Evolutionary conservation across 306 rosid genomes (phyloP).

Genomic region (Prunus persica): DNA sequence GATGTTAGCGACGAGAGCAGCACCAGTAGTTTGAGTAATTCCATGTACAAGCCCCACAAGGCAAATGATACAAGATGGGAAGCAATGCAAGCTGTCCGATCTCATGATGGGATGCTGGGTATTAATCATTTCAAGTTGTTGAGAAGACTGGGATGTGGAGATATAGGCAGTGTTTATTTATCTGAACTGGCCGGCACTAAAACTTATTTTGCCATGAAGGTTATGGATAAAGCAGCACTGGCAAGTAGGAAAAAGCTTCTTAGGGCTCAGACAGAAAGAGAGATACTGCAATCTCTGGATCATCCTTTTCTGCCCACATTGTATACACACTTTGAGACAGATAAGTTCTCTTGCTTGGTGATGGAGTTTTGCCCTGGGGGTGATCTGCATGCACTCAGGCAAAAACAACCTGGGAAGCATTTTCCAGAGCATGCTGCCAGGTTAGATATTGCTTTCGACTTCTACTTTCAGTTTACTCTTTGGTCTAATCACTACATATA

Average conservation of each 20-base stretch:
- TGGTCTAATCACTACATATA: background rate
- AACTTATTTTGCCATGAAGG: conserved; percentile 93
- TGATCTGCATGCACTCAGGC: conserved; percentile 85
- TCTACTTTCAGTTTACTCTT: background rate
- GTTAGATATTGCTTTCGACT: conserved; percentile 42
- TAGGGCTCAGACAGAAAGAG: conserved; percentile 89
- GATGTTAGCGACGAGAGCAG: conserved; percentile 91
- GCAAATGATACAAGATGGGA: conserved; percentile 94
- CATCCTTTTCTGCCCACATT: conserved; percentile 96
- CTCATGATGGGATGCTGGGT: conserved; percentile 62
- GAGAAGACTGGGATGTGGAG: conserved; percentile 88
- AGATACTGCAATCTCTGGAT: conserved; percentile 90
- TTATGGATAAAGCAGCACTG: conserved; percentile 80
- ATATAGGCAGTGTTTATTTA: conserved; percentile 83
- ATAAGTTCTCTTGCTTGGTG: conserved; percentile 76
- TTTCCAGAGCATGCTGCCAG: conserved; percentile 95
- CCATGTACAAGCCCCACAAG: conserved; percentile 80
- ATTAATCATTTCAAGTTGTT: conserved; percentile 72
- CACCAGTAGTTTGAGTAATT: conserved; percentile 66
- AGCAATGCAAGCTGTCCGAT: conserved; percentile 76
- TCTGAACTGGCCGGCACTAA: conserved; percentile 77
- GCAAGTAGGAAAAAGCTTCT: conserved; percentile 80
- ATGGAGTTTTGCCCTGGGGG: conserved; percentile 99
- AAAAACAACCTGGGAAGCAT: conserved; percentile 79
- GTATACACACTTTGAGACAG: conserved; percentile 81